Evolutionary conservation across 306 rosid species (phyloP), one percentile per base, ranked within the genome.

Genomic region (Hippophae gyantsensis): DNA sequence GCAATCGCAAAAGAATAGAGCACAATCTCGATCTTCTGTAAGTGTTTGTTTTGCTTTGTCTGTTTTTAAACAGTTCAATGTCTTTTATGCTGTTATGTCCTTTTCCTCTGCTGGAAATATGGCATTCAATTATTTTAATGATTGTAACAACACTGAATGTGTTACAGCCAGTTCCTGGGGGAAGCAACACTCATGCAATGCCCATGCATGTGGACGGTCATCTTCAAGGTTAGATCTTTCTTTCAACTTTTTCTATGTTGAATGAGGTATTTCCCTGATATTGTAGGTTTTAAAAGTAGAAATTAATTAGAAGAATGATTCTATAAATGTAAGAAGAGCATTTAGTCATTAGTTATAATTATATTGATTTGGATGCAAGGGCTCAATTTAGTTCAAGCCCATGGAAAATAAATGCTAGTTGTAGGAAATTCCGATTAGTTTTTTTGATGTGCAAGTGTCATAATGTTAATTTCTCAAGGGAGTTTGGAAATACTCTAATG

Each of bases 1-100:
- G 81, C 95, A 89, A 64, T 74, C 97, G 6, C 97, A 86, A 47
- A 86, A 82, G 78, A 89, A 61, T 69, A 86, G 71, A 74, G 52
- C 78, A 54, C 88, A 81, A 73, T 64, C 78, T 52, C 85, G 67
- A 45, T 41, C 62, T 48, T 68, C 89, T 27, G 95, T 89, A 76
- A 78, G 95, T 66, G 9, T 79, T 56, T 64, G 61, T 55, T 27
- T 68, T 71, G 65, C 63, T 53, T 62, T 13, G 14, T 60, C 9
- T 61, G 43, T 55, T 43, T 7, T 14, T 3, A 32, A 40, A 9
- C 13, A 32, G 38, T 32, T 32, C 5, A 32, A 32, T 32, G 38
- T 4, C 38, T 4, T 32, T 32, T 32, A 32, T 32, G 38, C 38
- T 32, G 5, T 2, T 32, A 32, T 32, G 4, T 32, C 38, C 38